Percentiles rank a stretch among this genome's conserved stretches.
These are phyloP conservation scores for Cucumis hystrix DNA, from an alignment of 306 rosid species.

Conservation along the genomic window DNA sequence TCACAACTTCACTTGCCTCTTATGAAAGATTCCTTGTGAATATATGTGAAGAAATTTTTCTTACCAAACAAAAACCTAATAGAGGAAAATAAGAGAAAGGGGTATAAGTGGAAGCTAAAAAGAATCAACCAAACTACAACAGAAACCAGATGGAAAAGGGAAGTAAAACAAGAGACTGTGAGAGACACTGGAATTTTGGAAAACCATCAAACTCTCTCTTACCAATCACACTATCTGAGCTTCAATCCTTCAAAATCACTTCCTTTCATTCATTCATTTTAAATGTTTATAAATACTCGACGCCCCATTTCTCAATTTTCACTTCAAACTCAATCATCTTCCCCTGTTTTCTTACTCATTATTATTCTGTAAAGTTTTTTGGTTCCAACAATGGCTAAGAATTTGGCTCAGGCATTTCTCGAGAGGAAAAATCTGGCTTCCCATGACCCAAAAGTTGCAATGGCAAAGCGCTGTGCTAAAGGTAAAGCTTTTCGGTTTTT, in stretches of 20 bases:
- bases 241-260: not conserved
- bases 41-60: not conserved
- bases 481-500: constrained; percentile 19
- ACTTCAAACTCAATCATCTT: constrained; percentile 1
- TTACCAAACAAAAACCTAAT: not conserved
- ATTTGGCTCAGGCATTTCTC: constrained; percentile 37
- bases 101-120: not conserved
- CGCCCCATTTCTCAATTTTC: not conserved
- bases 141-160: not conserved
- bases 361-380: not conserved
- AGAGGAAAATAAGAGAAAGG: not conserved
- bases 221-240: not conserved
- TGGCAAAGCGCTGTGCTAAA: constrained; percentile 73
- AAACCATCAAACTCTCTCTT: constrained; percentile 4
- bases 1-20: no score
- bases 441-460: constrained; percentile 63
- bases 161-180: constrained; percentile 1
- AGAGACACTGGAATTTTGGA: not conserved
- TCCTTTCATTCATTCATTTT: not conserved
- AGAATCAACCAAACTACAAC: not conserved
- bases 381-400: constrained; percentile 39
- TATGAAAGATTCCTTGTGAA: no score
- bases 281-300: not conserved
- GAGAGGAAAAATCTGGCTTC: constrained; percentile 31
- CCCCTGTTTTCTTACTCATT: not conserved